A percentile compares a stretch with the other conserved stretches of the same genome.
Evolutionary conservation across 345 rosid genomes (phyloP).

Genomic region (Eucalyptus brandiana): DNA sequence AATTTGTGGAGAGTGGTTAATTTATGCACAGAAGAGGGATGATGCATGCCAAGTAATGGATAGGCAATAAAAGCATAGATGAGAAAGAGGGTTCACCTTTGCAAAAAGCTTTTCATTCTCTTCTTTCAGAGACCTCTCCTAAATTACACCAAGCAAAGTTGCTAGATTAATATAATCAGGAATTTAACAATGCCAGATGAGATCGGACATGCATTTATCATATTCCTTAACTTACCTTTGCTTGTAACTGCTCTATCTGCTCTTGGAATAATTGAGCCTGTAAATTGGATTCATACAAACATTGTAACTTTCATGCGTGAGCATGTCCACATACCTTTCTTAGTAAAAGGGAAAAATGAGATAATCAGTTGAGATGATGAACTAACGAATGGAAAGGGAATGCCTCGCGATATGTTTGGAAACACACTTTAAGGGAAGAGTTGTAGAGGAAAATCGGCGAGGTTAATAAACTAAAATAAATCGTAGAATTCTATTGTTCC

Average conservation of each 20-base stretch:
- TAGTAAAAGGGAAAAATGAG: not conserved
- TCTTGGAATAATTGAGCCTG: conserved; percentile 29
- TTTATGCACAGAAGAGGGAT: not conserved
- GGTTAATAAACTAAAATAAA: not conserved
- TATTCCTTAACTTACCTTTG: conserved; percentile 13
- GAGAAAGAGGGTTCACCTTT: conserved; percentile 15
- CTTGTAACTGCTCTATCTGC: conserved; percentile 30
- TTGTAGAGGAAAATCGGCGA: not conserved
- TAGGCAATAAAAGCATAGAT: not conserved
- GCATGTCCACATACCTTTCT: not conserved
- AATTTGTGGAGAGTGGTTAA: not conserved
- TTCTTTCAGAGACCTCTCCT: conserved; percentile 37
- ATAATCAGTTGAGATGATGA: not conserved
- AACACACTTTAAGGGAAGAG: not conserved
- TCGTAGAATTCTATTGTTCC: not conserved
- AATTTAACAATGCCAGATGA: not conserved
- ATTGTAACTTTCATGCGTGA: not conserved
- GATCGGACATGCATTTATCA: not conserved
- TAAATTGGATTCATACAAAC: not conserved
- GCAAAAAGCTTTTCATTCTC: conserved; percentile 23
- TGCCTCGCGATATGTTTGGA: not conserved
- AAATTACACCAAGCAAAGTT: not conserved
- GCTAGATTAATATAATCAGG: not conserved
- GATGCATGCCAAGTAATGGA: not conserved
- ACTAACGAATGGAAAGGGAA: not conserved